Evolutionary conservation across 306 rosid genomes (phyloP).

Genomic region (Prosopis cineraria): DNA sequence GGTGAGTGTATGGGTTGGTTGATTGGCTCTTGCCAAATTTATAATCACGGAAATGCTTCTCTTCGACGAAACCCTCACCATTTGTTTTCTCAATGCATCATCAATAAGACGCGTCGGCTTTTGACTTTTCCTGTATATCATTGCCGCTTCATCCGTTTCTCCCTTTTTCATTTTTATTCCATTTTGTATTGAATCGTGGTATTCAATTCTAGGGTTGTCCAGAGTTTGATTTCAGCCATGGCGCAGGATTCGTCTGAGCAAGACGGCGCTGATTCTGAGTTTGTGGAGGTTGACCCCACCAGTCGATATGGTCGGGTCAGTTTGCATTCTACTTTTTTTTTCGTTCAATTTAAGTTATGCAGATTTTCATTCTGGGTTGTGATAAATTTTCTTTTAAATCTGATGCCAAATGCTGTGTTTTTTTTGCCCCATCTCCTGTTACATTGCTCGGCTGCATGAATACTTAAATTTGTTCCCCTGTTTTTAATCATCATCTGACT

Average conservation of each 20-base stretch:
- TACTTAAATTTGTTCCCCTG: not conserved
- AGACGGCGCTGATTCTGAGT: slow-evolving; percentile 67
- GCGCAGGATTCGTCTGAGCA: slow-evolving; percentile 66
- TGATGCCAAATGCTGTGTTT: slow-evolving; percentile 11
- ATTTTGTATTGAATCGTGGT: not conserved
- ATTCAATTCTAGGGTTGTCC: not conserved
- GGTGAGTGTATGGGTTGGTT: not conserved
- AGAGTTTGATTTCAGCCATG: slow-evolving; percentile 47
- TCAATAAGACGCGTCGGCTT: not conserved
- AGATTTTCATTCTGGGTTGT: not conserved
- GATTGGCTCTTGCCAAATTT: not conserved
- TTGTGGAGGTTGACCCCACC: slow-evolving; percentile 87
- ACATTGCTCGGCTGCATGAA: not conserved
- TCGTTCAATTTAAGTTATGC: not conserved
- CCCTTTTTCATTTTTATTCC: not conserved
- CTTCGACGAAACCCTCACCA: not conserved
- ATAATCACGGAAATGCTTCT: not conserved
- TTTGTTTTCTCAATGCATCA: not conserved
- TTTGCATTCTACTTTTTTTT: slow-evolving; percentile 13
- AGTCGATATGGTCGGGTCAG: slow-evolving; percentile 94
- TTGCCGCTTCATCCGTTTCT: not conserved
- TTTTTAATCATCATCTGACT: not conserved
- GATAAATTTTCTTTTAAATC: not conserved
- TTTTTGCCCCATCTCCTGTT: slow-evolving; percentile 8
- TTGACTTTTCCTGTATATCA: not conserved